Evolutionary conservation across 176 grass and related monocot genomes (phyloP).

Genomic region (Oryza meridionalis): DNA sequence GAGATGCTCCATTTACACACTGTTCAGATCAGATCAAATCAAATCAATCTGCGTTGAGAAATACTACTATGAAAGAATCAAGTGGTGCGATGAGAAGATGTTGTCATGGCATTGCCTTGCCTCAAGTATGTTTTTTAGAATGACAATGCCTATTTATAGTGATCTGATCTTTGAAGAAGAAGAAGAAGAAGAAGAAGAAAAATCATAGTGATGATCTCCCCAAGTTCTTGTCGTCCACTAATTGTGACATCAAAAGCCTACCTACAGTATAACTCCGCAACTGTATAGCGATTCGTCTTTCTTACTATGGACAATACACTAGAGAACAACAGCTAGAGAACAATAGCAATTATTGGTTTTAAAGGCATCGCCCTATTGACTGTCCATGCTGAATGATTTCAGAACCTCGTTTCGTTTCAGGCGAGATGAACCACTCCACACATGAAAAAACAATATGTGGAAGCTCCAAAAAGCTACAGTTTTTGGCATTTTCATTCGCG

Average conservation of each 20-base stretch:
- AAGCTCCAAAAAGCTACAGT: constrained; percentile 11
- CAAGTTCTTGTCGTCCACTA: constrained; percentile 52
- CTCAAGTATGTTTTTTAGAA: background rate
- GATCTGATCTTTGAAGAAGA: background rate
- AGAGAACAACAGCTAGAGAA: constrained; percentile 49
- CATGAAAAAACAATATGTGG: background rate
- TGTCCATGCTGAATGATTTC: constrained; percentile 20
- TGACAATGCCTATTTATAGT: constrained; percentile 35
- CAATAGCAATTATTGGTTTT: constrained; percentile 46
- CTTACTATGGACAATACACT: constrained; percentile 48
- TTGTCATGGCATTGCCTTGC: background rate
- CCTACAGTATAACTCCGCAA: constrained; percentile 30
- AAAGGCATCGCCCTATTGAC: constrained; percentile 13
- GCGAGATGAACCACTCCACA: constrained; percentile 23
- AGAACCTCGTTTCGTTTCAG: constrained; percentile 41
- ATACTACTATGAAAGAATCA: constrained; percentile 19
- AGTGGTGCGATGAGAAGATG: constrained; percentile 17
- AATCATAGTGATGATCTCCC: background rate
- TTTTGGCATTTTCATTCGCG: background rate
- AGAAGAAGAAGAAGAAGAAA: background rate
- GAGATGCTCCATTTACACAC: constrained; percentile 59
- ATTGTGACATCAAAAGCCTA: constrained; percentile 55
- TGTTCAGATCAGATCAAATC: background rate
- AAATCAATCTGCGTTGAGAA: constrained; percentile 6
- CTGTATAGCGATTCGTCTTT: constrained; percentile 41